Base-by-base conservation (phyloP, 352 stramenopile genomes). In the Phytophthora hibernalis region DNA sequence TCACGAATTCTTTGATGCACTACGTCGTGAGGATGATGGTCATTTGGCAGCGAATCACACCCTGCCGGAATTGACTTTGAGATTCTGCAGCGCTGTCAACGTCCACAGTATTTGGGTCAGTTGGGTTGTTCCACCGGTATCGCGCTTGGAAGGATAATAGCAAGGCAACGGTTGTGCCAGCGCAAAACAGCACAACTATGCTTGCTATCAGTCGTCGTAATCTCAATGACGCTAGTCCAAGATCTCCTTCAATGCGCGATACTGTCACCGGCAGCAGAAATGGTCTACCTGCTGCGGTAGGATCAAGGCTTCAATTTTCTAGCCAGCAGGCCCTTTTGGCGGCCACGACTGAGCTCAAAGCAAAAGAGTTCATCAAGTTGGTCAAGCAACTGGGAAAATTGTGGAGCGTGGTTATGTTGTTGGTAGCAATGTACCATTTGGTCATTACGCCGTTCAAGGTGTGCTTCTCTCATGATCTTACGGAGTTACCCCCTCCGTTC, bases 371-470 rank as follows among this genome's bases (percentile, higher is more conserved):
- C 22, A 55, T 82, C 10, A 52, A 37, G 21, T 21, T 83, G 12
- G 52, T 90, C 43, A 74, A 76, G 38, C 54, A 70, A 15, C 11
- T 78, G 6, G 72, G 64, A 9, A 83, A 82, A 20, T 15, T 42
- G 0, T 92, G 83, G 83, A 77, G 89, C 9, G n/a, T 85, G 1
- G 1, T 70, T 5, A 82, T 90, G 68, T 59, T 91, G 0, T 18
- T 86, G 18, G 59, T 84, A 16, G 63, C 74, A 7, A 33, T 82
- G 0, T 92, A 91, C 54, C 71, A 81, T 28, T 61, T 72, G 18
- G 22, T 85, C 2, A 51, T 76, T 18, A 77, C 70, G 0, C 80
- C 82, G 1, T 78, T 90, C 43, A 93, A 91, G 26, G 77, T 86
- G 10, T 87, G 72, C 20, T 91, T 89, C 24, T 74, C 69, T 2